Base-by-base conservation (phyloP, 1,139 yeast genomes). In the Scheffersomyces insectosa region DNA sequence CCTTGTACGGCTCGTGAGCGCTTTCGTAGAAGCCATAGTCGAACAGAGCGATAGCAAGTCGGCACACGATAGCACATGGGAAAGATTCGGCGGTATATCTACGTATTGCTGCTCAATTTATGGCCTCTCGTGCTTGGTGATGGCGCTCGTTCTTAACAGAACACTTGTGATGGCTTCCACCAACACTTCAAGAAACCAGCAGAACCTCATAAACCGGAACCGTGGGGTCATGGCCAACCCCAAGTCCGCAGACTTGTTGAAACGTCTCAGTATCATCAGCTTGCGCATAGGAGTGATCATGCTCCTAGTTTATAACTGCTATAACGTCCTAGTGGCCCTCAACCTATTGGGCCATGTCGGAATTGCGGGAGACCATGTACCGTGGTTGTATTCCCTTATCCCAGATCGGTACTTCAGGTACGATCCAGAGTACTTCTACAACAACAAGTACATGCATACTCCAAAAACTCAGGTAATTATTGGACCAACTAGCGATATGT, bases 141-240 rank as follows among this genome's bases (percentile, higher is more conserved):
- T 85, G 75, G 88, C 89, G 0, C 70, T 85, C 3, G 56, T 84
- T 1, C 65, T 85, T 56, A 85, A 85, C 59, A 64, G 91, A 42
- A 83, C 88, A 0, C 67, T 80, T 43, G 83, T 81, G 5, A 79
- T 85, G 65, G 90, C 90, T 0, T 75, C 85, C 6, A 75, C 85
- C 0, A 69, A 85, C 50, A 57, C 70, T 12, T 65, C 72, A 3
- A 41, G 48, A 7, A 58, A 63, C 36, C 56, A 60, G 45, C 56
- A 44, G 41, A 35, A 42, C 31, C 50, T 46, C 23, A 38, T 42
- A 25, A 44, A 43, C 14, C 39, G 46, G 8, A 41, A 37, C 13
- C 37, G 51, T 6, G 51, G 52, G 5, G 32, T 44, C 11, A 31
- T 40, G 16, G 34, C 28, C 32, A 25, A 42, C 56, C 33, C 55